These are phyloP conservation scores for Isabelozyma gotoi DNA, from an alignment of 805 yeast genomes.

Conservation along the genomic window DNA sequence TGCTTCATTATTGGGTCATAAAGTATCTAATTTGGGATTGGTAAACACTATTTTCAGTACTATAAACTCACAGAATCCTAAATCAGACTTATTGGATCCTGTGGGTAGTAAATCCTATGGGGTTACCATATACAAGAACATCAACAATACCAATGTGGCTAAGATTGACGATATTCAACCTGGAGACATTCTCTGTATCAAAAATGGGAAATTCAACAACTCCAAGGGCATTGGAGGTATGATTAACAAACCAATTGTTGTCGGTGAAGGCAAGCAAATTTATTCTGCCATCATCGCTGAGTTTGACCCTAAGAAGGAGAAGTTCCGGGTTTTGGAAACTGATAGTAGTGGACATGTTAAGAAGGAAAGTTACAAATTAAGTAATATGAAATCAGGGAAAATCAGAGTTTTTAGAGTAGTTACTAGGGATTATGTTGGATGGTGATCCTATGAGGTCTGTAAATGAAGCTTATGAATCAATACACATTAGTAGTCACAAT, in stretches of 20 bases:
- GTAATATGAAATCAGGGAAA: slow-evolving; percentile 77
- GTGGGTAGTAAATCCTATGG: slow-evolving; percentile 75
- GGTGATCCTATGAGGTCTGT: slow-evolving; percentile 54
- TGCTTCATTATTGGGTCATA: slow-evolving; percentile 30
- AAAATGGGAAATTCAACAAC: slow-evolving; percentile 70
- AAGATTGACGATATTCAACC: slow-evolving; percentile 65
- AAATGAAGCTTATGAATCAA: not conserved
- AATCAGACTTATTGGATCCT: slow-evolving; percentile 43
- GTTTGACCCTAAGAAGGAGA: slow-evolving; percentile 71
- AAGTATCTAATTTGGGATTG: slow-evolving; percentile 21
- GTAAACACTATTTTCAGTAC: slow-evolving; percentile 20
- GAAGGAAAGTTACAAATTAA: slow-evolving; percentile 62
- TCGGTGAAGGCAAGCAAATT: slow-evolving; percentile 50
- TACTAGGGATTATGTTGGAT: slow-evolving; percentile 68
- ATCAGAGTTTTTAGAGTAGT: slow-evolving; percentile 78
- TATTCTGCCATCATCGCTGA: slow-evolving; percentile 64
- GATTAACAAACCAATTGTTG: slow-evolving; percentile 38
- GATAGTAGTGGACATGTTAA: slow-evolving; percentile 50
- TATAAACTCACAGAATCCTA: slow-evolving; percentile 8
- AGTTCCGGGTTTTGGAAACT: slow-evolving; percentile 65
- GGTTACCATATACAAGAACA: slow-evolving; percentile 60
- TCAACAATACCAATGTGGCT: slow-evolving; percentile 36
- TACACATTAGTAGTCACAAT: not conserved
- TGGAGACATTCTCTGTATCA: slow-evolving; percentile 81
- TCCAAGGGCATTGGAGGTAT: slow-evolving; percentile 50